A percentile compares a stretch with the other conserved stretches of the same genome.
These are phyloP conservation scores for Heliosperma pusillum DNA, from an alignment of 148 eudicot genomes.

Conservation along the genomic window DNA sequence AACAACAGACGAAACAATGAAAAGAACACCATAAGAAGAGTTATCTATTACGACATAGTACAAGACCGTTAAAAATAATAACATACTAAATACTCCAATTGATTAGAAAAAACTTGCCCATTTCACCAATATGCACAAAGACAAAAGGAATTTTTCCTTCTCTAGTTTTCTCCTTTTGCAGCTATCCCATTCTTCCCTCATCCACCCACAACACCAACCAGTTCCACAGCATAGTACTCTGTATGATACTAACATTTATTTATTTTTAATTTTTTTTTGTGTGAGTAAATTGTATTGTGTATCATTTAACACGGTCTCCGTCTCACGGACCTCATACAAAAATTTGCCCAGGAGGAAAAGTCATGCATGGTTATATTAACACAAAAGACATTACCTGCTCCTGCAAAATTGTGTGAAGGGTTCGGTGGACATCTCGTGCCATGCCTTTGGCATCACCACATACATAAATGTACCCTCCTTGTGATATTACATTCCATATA, in stretches of 20 bases:
- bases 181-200: no score
- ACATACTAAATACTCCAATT: no score
- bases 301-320: neutral
- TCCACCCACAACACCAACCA: no score
- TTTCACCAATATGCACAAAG: no score
- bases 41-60: no score
- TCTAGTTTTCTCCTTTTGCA: no score
- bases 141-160: no score
- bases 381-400: slow-evolving; percentile 59
- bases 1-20: neutral
- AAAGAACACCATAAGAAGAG: neutral
- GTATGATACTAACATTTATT: no score
- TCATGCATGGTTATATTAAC: neutral
- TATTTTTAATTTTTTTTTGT: no score
- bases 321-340: neutral
- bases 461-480: slow-evolving; percentile 81
- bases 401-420: slow-evolving; percentile 85
- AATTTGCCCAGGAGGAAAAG: neutral
- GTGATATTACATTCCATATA: slow-evolving; percentile 64
- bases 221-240: no score
- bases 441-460: slow-evolving; percentile 99
- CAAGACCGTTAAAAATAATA: no score
- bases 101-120: no score
- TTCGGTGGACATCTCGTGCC: slow-evolving; percentile 93
- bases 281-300: neutral